phyloP scores from a whole-genome alignment of 2,329 filamentous ascomycete species.

The Ceratocystis harringtonii region DNA sequence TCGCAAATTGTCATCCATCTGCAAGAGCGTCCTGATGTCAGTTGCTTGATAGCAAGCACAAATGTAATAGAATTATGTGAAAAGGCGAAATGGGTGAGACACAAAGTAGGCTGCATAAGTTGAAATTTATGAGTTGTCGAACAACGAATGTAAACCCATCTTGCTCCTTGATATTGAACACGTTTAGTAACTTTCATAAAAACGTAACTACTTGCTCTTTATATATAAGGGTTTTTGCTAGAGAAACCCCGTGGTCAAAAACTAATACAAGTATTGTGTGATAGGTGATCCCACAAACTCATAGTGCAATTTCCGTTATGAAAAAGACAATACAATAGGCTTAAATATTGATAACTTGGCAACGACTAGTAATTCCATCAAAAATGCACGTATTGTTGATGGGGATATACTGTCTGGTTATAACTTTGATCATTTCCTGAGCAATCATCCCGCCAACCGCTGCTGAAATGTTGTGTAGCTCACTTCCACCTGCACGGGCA shows the following conservation, averaged over 20 bases:
- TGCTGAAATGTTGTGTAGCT: slow-evolving; percentile 84
- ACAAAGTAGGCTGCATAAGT: not conserved
- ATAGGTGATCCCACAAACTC: not conserved
- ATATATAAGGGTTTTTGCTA: not conserved
- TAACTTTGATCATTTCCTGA: slow-evolving; percentile 91
- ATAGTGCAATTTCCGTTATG: not conserved
- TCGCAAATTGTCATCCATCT: slow-evolving; percentile 58
- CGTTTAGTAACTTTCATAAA: not conserved
- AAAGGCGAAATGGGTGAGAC: not conserved
- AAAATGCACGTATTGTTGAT: slow-evolving; percentile 58
- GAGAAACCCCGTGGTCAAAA: not conserved
- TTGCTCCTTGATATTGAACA: not conserved
- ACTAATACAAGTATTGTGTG: not conserved
- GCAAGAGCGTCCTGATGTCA: not conserved
- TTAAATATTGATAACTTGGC: slow-evolving; percentile 36
- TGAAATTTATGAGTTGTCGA: not conserved
- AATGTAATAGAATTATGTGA: too few species aligned
- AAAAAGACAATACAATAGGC: not conserved
- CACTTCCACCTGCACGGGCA: slow-evolving; percentile 62
- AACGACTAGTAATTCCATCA: slow-evolving; percentile 50
- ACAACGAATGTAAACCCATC: not conserved
- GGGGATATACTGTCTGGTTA: slow-evolving; percentile 57
- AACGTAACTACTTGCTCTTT: not conserved
- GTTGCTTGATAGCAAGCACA: too few species aligned
- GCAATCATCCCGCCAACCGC: slow-evolving; percentile 81